phyloP scores from a whole-genome alignment of 2,329 filamentous ascomycete genomes.

The Monosporascus cannonballus region DNA sequence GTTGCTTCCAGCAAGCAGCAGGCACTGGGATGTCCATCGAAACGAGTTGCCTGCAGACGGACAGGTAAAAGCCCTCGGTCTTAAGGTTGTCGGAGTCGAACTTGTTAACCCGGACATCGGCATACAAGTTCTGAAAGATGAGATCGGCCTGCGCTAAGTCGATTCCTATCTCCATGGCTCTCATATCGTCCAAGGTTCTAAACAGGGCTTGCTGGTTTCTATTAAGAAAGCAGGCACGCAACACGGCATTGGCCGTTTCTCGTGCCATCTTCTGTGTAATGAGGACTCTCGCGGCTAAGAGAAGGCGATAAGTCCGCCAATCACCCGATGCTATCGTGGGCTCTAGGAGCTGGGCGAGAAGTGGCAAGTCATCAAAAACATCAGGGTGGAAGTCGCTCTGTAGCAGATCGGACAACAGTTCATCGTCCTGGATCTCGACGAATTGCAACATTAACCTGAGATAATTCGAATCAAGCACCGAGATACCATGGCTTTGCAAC shows the following conservation, averaged over 20 bases:
- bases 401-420: constrained; percentile 39
- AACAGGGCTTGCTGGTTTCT: constrained; percentile 22
- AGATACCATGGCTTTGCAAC: constrained; percentile 57
- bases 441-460: constrained; percentile 59
- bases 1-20: constrained; percentile 34
- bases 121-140: constrained; percentile 23
- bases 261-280: constrained; percentile 23
- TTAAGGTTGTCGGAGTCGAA: constrained; percentile 13
- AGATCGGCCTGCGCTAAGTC: constrained; percentile 21
- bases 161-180: constrained; percentile 26
- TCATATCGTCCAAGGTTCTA: constrained; percentile 33
- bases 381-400: constrained; percentile 48
- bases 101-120: constrained; percentile 10
- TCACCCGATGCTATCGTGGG: constrained; percentile 30
- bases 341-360: constrained; percentile 33
- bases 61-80: constrained; percentile 23
- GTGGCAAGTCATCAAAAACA: constrained; percentile 43
- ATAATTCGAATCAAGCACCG: constrained; percentile 57
- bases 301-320: constrained; percentile 34
- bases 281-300: constrained; percentile 38
- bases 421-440: constrained; percentile 48
- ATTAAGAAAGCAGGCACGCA: constrained; percentile 22
- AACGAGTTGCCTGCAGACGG: constrained; percentile 29
- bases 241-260: constrained; percentile 27
- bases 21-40: constrained; percentile 34